Base-by-base conservation (phyloP, 192 early-diverging fungal species). In the Lobosporangium transversale region DNA sequence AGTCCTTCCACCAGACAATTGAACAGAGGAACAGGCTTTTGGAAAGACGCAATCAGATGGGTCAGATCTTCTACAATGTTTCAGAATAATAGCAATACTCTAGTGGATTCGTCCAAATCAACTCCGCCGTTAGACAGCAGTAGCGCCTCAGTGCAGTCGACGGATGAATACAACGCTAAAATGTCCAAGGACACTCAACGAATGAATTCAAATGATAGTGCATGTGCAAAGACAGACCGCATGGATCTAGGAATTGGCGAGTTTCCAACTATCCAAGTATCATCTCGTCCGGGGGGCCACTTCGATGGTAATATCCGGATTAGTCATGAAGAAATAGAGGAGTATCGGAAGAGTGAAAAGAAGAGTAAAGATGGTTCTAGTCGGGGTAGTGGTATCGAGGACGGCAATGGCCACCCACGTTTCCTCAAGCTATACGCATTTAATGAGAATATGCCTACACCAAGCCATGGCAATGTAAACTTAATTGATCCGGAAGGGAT, bases 401-500 rank as follows among this genome's bases (percentile, higher is more conserved):
- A n/a, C n/a, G n/a, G n/a, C n/a, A n/a, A n/a, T n/a, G 51, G 58
- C 4, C 63, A 73, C 4, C 58, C 57, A 29, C 37, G 43, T 21
- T 56, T 79, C 42, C 58, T 63, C 53, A 53, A 63, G 50, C 58
- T 79, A 15, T 64, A 68, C 47, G 69, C 69, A 7, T 44, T 53
- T 17, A 68, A 73, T 35, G 35, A 35, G 2, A 45, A 70, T 17
- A 67, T 74, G 29, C 58, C 61, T 26, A 62, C 63, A 12, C 79
- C 85, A 21, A 54, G 68, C 27, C 57, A 70, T 32, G 83, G 85
- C 6, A 67, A 83, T 2, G 83, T 90, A 15, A 86, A 90, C 52
- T 59, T 95, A 1, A 85, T 95, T 59, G 83, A 86, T 15, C 86
- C 89, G 23, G 66, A 78, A 10, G 96, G 96, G 4, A 71, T 91